phyloP scores from a whole-genome alignment of 2,329 filamentous ascomycete species.

The Phialophora tarda region DNA sequence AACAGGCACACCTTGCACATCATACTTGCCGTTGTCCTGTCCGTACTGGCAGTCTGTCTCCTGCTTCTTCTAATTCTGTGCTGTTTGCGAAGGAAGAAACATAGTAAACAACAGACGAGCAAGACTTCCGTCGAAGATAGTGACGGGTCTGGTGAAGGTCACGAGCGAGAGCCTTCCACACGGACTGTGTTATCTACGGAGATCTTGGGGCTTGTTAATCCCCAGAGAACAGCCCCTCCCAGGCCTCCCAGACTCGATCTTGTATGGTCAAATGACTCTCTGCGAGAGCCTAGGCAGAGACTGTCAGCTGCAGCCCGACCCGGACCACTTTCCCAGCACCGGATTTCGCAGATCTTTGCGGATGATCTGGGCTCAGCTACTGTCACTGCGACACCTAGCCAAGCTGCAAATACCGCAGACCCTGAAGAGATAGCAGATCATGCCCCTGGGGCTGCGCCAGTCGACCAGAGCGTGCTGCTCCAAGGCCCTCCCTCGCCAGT shows the following conservation, averaged over 20 bases:
- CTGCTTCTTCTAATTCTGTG: constrained; percentile 21
- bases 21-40: constrained; percentile 23
- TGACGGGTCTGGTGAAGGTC: not conserved
- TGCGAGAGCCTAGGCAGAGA: constrained; percentile 21
- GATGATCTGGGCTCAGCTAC: not conserved
- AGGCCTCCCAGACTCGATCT: constrained; percentile 25
- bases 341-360: constrained; percentile 10
- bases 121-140: not conserved
- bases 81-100: constrained; percentile 19
- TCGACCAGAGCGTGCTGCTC: not conserved
- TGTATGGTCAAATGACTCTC: constrained; percentile 31
- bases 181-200: not conserved
- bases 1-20: constrained; percentile 22
- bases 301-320: constrained; percentile 14
- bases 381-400: not conserved
- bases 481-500: not conserved
- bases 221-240: not conserved
- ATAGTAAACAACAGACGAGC: not conserved
- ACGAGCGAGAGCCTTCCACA: not conserved
- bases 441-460: not conserved
- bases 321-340: constrained; percentile 41
- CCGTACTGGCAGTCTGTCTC: constrained; percentile 19
- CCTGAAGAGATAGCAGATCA: not conserved
- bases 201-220: not conserved
- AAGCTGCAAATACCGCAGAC: not conserved